Conservation (phyloP, 257 asterid genomes). For the Solanum habrochaites region DNA sequence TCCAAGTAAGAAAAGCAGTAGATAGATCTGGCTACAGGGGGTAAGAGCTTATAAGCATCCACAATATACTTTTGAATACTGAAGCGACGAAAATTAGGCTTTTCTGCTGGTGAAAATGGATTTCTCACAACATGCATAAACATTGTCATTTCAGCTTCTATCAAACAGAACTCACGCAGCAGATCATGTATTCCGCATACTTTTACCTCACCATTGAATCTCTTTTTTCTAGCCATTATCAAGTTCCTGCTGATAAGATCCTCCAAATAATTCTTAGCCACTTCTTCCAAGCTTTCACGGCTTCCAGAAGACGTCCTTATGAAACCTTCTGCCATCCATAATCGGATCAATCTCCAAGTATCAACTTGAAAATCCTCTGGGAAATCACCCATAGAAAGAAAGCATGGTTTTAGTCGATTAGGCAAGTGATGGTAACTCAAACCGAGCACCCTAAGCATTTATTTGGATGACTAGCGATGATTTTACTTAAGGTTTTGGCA, state of each 20-base stretch:
- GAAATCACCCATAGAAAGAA: not conserved
- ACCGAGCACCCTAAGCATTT: not conserved
- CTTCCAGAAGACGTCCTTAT: not conserved
- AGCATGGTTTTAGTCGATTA: not conserved
- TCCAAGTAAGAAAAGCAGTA: too few species aligned
- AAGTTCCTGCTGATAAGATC: not conserved
- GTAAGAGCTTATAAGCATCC: too few species aligned
- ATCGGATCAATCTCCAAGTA: not conserved
- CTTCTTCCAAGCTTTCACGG: not conserved
- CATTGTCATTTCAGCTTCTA: not conserved
- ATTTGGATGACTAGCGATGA: not conserved
- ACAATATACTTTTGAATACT: not conserved
- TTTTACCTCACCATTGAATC: not conserved
- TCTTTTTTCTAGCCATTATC: not conserved
- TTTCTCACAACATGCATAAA: not conserved
- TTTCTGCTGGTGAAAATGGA: not conserved
- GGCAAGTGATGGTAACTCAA: slow-evolving; percentile 4
- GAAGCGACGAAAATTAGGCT: not conserved
- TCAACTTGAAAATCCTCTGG: not conserved
- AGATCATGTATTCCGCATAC: not conserved
- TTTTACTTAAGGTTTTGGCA: not conserved
- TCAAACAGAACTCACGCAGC: not conserved
- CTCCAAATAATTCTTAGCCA: not conserved
- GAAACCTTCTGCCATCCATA: slow-evolving; percentile 9
- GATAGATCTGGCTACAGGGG: too few species aligned